Evolutionary conservation across 345 rosid species (phyloP).

Genomic region (Pistacia integerrima): DNA sequence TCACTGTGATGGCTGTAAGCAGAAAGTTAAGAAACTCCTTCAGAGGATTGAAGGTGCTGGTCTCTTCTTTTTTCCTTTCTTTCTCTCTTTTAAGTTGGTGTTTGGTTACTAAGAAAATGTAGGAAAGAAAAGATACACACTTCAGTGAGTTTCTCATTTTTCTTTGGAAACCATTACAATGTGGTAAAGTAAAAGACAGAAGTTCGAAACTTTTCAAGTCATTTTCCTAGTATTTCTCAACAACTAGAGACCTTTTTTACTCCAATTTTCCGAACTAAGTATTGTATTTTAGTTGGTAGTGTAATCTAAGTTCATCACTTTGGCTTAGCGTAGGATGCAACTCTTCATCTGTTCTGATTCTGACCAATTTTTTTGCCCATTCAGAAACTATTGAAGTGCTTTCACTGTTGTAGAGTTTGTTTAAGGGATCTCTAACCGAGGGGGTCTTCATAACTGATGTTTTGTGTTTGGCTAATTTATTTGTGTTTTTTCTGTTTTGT

Average conservation of each 20-base stretch:
- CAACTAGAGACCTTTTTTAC: background rate
- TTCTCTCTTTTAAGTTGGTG: background rate
- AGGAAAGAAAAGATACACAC: background rate
- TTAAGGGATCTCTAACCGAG: background rate
- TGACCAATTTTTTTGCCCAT: background rate
- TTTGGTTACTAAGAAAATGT: constrained; percentile 20
- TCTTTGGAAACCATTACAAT: background rate
- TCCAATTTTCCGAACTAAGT: background rate
- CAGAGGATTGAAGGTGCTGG: constrained; percentile 80
- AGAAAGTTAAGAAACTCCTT: constrained; percentile 79
- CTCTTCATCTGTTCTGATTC: background rate
- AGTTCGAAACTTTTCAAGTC: background rate
- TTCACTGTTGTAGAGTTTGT: background rate
- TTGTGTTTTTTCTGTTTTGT: constrained; percentile 11
- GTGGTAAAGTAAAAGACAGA: background rate
- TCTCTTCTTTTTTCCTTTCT: background rate
- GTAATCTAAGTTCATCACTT: background rate
- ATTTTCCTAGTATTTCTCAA: background rate
- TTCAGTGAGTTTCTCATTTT: background rate
- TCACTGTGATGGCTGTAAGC: constrained; percentile 86
- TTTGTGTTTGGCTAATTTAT: background rate
- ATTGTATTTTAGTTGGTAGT: background rate
- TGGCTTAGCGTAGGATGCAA: background rate
- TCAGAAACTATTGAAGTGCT: background rate
- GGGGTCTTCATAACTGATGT: background rate